Percentiles rank a stretch among this genome's conserved stretches.
These are phyloP conservation scores for Fagopyrum tataricum DNA, from an alignment of 148 eudicot species.

Conservation along the genomic window DNA sequence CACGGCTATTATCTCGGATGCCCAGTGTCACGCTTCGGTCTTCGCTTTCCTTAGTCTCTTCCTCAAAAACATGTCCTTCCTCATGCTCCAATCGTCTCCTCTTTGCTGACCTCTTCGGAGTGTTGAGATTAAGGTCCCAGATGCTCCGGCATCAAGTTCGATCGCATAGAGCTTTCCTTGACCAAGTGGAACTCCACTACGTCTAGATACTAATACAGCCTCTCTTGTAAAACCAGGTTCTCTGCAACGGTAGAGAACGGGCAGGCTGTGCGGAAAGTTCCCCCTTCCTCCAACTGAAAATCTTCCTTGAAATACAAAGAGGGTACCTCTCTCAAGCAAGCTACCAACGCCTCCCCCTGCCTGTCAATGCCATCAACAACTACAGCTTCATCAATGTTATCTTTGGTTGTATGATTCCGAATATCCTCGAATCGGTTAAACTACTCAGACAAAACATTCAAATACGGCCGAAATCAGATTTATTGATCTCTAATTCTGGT, in stretches of 20 bases:
- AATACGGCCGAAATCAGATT: conserved; percentile 53
- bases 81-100: too few species aligned
- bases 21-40: too few species aligned
- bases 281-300: conserved; percentile 72
- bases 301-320: conserved; percentile 89
- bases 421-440: conserved; percentile 64
- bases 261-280: conserved; percentile 67
- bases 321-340: conserved; percentile 80
- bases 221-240: conserved; percentile 66
- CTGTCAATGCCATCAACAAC: conserved; percentile 33
- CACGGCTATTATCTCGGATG: too few species aligned
- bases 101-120: too few species aligned
- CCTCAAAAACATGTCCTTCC: too few species aligned
- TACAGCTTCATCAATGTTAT: conserved; percentile 21
- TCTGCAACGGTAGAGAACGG: conserved; percentile 51
- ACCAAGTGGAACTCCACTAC: conserved; percentile 94
- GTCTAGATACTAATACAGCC: conserved; percentile 75
- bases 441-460: conserved; percentile 41
- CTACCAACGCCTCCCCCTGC: conserved; percentile 69
- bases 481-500: conserved; percentile 35
- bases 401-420: conserved; percentile 38
- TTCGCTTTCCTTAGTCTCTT: too few species aligned
- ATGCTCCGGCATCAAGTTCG: too few species aligned
- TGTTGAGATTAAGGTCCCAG: too few species aligned
- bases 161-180: conserved; percentile 83